A percentile compares a stretch with the other conserved stretches of the same genome.
phyloP scores from a whole-genome alignment of 2,329 filamentous ascomycete species.

The Calonectria pseudoreteaudii region DNA sequence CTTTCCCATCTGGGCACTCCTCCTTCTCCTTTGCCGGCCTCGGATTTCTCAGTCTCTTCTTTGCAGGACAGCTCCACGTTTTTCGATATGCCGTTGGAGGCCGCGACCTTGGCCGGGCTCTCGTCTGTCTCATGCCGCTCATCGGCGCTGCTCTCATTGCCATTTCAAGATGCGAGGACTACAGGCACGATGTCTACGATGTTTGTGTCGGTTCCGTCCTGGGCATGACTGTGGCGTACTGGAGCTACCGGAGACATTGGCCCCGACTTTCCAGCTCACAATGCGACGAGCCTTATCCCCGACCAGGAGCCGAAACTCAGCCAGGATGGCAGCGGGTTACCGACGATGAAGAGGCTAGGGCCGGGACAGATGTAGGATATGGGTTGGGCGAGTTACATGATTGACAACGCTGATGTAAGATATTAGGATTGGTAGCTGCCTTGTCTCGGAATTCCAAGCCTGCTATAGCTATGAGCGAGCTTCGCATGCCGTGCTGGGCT shows the following conservation, averaged over 20 bases:
- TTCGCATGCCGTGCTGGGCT: constrained; percentile 15
- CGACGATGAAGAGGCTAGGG: constrained; percentile 65
- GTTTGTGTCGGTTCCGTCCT: constrained; percentile 71
- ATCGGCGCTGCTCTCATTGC: constrained; percentile 75
- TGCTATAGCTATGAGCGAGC: background rate
- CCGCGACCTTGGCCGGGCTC: constrained; percentile 65
- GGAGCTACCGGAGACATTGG: constrained; percentile 75
- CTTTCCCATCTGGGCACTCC: constrained; percentile 84
- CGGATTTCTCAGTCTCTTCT: constrained; percentile 78
- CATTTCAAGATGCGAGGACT: constrained; percentile 77
- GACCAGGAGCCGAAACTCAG: constrained; percentile 52
- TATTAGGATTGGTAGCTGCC: constrained; percentile 39
- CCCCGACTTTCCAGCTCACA: constrained; percentile 63
- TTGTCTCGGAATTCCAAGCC: background rate
- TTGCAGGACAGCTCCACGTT: constrained; percentile 74
- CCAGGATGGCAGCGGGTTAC: constrained; percentile 57
- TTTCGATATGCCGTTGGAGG: constrained; percentile 59
- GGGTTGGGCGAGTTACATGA: constrained; percentile 47
- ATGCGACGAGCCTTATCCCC: constrained; percentile 69
- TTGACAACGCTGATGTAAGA: constrained; percentile 41
- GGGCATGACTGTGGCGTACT: constrained; percentile 71
- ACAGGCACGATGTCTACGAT: constrained; percentile 78
- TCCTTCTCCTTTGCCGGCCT: constrained; percentile 84
- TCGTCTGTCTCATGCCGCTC: constrained; percentile 69
- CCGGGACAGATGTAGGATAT: constrained; percentile 51